Base-by-base conservation (phyloP, 208 protist genomes). In the Trypanosoma scelopori region DNA sequence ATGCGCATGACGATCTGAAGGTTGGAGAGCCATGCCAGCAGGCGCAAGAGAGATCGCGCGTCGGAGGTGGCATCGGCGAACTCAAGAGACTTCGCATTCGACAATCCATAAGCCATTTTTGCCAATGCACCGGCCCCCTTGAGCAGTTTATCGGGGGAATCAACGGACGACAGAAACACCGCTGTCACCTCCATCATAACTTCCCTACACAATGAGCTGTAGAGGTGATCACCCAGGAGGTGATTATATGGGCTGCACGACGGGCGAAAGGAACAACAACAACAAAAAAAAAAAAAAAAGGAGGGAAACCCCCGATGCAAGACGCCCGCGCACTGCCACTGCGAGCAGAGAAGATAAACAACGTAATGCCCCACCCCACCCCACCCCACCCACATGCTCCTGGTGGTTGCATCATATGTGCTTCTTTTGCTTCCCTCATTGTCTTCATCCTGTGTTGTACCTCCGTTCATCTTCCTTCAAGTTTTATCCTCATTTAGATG, bases 61-160 rank as follows among this genome's bases (percentile, higher is more conserved):
- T 93, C 89, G 12, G 86, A 95, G 61, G 80, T 82, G 28, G 79
- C 62, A 28, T 71, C 49, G 18, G 77, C 78, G 5, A 87, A 63
- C 52, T 92, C 81, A 60, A 76, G 79, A 42, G 79, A 70, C 23
- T 68, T 35, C 47, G 82, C 76, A n/a, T 63, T 57, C 32, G 72
- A 67, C 4, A 71, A 39, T 25, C 69, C 59, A 35, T 62, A 81
- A 28, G 84, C n/a, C 48, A 93, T 53, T 71, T 90, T 91, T 65
- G 84, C 85, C 58, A 89, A 76, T 52, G 83, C 81, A 3, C 84
- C 84, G 25, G 71, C 73, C 27, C 82, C 86, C 61, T 92, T 93
- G 50, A 93, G 68, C 30, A 93, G 65, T 75, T 95, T 95, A 50
- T 95, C 86, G 23, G 69, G 78, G 16, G 83, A 76, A 65, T 93